phyloP scores from a whole-genome alignment of 148 eudicot genomes.

The Suaeda aralocaspica region DNA sequence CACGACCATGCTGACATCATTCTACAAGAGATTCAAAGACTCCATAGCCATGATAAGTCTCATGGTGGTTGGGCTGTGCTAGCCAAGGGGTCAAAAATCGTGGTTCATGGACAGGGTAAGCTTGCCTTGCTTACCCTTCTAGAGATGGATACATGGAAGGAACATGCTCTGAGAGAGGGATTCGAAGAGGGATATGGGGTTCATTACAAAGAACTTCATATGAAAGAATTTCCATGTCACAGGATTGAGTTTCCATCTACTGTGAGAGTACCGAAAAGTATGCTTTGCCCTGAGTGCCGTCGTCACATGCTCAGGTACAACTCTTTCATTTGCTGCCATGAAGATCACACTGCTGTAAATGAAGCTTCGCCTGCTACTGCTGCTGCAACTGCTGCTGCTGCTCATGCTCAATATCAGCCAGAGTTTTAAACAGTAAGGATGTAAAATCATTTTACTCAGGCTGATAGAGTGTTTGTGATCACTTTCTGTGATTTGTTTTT shows the following conservation, averaged over 20 bases:
- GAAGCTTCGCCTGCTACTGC: too few species aligned
- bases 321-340: constrained; percentile 46
- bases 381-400: too few species aligned
- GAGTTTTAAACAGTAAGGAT: too few species aligned
- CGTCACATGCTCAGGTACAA: constrained; percentile 35
- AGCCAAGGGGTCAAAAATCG: constrained; percentile 36
- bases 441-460: too few species aligned
- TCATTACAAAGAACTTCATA: constrained; percentile 25
- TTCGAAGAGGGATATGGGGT: constrained; percentile 23
- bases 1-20: constrained; percentile 34
- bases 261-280: constrained; percentile 27
- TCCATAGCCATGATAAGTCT: constrained; percentile 44
- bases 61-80: constrained; percentile 50
- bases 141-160: constrained; percentile 38
- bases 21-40: constrained; percentile 41
- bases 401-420: too few species aligned
- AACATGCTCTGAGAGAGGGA: constrained; percentile 20
- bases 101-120: constrained; percentile 34
- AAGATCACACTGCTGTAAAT: constrained; percentile 22
- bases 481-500: too few species aligned
- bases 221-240: constrained; percentile 29
- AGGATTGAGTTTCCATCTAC: constrained; percentile 37
- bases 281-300: constrained; percentile 55
- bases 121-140: constrained; percentile 16
- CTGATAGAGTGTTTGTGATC: too few species aligned